These are phyloP conservation scores for Besnoitia besnoiti DNA, from an alignment of 169 alveolate genomes.

Conservation along the genomic window DNA sequence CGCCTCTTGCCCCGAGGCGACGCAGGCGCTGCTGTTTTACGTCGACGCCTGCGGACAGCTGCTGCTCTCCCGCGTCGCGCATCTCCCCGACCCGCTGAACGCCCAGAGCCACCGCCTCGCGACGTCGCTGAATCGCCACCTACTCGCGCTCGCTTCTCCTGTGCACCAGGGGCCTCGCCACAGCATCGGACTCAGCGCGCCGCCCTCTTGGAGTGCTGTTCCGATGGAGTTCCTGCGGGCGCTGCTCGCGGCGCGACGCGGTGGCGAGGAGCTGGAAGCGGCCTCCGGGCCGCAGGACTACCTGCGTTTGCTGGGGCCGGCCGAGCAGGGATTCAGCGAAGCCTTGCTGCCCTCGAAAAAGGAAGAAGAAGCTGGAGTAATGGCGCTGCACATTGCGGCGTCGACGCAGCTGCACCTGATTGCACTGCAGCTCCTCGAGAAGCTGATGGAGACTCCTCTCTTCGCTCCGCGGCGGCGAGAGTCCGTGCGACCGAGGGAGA, in stretches of 20 bases:
- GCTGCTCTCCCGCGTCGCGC: constrained; percentile 20
- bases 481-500: not conserved
- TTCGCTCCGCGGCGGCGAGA: not conserved
- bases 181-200: not conserved
- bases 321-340: not conserved
- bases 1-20: not conserved
- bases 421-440: not conserved
- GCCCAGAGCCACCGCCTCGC: not conserved
- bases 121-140: not conserved
- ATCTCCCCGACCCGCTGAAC: not conserved
- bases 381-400: not conserved
- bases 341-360: constrained; percentile 29
- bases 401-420: not conserved
- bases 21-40: not conserved
- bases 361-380: not conserved
- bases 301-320: not conserved
- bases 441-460: not conserved
- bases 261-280: not conserved
- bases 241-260: not conserved
- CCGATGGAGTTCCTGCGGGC: not conserved
- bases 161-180: not conserved
- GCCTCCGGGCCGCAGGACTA: constrained; percentile 21
- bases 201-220: not conserved
- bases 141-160: not conserved
- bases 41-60: not conserved